Percentiles rank a stretch among this genome's conserved stretches.
Conservation (phyloP, 148 eudicot genomes). For the Arctostaphylos glauca region DNA sequence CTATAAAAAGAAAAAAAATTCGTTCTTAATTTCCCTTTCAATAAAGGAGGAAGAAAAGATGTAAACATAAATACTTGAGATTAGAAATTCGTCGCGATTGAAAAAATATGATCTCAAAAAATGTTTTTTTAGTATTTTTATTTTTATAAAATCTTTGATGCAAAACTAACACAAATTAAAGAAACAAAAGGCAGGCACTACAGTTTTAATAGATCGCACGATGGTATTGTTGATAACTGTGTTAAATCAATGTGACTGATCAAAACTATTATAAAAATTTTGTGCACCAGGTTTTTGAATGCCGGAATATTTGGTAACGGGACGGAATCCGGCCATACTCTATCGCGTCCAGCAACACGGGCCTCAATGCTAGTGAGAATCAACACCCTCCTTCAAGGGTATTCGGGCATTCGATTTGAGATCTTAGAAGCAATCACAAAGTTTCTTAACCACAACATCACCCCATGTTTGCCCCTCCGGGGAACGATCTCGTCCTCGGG, state of each 20-base stretch:
- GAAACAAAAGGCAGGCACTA: neutral
- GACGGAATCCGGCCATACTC: conserved; percentile 26
- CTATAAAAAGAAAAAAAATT: too few species aligned
- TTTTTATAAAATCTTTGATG: neutral
- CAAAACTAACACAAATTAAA: neutral
- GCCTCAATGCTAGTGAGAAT: conserved; percentile 37
- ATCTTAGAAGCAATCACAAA: conserved; percentile 30
- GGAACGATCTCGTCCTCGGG: conserved; percentile 35
- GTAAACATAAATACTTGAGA: too few species aligned
- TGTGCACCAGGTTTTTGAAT: conserved; percentile 27
- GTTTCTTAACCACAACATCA: conserved; percentile 34
- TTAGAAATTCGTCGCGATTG: too few species aligned
- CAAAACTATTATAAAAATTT: neutral
- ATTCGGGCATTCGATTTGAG: conserved; percentile 35
- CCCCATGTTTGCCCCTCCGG: conserved; percentile 37
- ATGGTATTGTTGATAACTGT: too few species aligned
- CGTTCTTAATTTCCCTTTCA: too few species aligned
- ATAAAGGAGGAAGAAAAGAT: too few species aligned
- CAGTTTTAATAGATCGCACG: neutral
- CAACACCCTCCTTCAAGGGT: conserved; percentile 38
- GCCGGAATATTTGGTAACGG: conserved; percentile 35
- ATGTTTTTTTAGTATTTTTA: neutral
- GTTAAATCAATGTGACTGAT: too few species aligned
- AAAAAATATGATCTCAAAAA: too few species aligned
- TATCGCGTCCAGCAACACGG: conserved; percentile 28